Evolutionary conservation across 2,329 filamentous ascomycete genomes (phyloP).

Genomic region (Fusarium sp.): DNA sequence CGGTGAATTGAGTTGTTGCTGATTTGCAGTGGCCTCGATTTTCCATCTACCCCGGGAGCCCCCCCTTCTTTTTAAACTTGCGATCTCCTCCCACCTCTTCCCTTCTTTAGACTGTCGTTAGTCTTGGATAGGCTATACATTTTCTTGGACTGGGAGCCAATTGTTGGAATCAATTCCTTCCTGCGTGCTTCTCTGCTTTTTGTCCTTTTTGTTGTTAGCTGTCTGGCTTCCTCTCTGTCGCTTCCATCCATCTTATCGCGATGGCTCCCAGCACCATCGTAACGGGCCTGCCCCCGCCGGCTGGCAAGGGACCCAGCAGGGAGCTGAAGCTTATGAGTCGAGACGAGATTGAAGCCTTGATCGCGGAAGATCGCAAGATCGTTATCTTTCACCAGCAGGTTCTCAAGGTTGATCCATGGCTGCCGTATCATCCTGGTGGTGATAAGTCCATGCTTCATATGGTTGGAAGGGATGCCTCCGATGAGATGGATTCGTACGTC

Average conservation of each 20-base stretch:
- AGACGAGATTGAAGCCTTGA: constrained; percentile 73
- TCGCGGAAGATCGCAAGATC: constrained; percentile 83
- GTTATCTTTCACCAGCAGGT: constrained; percentile 86
- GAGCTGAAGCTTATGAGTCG: constrained; percentile 54
- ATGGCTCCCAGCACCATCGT: constrained; percentile 30
- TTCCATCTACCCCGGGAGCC: background rate
- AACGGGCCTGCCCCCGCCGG: constrained; percentile 36
- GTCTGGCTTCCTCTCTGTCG: background rate
- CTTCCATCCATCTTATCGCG: background rate
- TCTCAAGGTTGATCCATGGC: constrained; percentile 88
- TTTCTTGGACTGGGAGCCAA: constrained; percentile 4
- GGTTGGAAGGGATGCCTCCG: constrained; percentile 93
- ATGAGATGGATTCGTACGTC: constrained; percentile 88
- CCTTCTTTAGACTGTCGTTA: background rate
- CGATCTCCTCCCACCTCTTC: background rate
- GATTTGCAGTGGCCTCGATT: constrained; percentile 13
- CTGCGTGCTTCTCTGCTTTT: background rate
- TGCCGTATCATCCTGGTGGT: constrained; percentile 91
- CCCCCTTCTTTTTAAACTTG: constrained; percentile 16
- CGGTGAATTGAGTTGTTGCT: constrained; percentile 38
- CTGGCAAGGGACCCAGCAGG: constrained; percentile 27
- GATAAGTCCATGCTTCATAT: constrained; percentile 92
- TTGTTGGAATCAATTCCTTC: constrained; percentile 4
- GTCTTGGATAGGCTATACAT: background rate
- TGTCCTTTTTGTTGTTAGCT: background rate